These are phyloP conservation scores for Penicillium cinerascens DNA, from an alignment of 495 filamentous ascomycete genomes.

Conservation along the genomic window DNA sequence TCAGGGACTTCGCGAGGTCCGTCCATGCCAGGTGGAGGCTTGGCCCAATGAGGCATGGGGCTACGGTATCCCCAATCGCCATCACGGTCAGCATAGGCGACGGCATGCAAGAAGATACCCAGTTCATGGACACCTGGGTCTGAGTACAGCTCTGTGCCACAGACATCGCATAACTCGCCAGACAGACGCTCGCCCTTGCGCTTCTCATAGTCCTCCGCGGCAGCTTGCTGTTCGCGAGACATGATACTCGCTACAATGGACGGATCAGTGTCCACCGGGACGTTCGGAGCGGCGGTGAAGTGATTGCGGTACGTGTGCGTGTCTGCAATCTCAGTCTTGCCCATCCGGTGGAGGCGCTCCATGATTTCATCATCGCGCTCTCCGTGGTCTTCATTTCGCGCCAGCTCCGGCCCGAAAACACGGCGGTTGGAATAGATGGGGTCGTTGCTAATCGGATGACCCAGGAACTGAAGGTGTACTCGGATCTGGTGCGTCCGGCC, in stretches of 20 bases:
- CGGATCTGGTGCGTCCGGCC: slow-evolving; percentile 93
- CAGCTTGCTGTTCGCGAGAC: slow-evolving; percentile 67
- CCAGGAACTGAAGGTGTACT: slow-evolving; percentile 91
- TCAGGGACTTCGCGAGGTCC: slow-evolving; percentile 54
- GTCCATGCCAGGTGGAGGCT: slow-evolving; percentile 63
- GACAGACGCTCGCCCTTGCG: slow-evolving; percentile 83
- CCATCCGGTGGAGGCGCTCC: slow-evolving; percentile 79
- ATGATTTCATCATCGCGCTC: slow-evolving; percentile 88
- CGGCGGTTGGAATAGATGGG: slow-evolving; percentile 93
- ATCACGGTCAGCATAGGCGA: slow-evolving; percentile 74
- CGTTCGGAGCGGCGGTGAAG: slow-evolving; percentile 39
- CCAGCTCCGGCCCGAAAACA: slow-evolving; percentile 82
- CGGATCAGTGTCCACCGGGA: slow-evolving; percentile 39
- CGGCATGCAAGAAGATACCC: slow-evolving; percentile 88
- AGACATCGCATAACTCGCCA: slow-evolving; percentile 73
- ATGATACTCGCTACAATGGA: slow-evolving; percentile 41
- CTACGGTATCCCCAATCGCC: slow-evolving; percentile 87
- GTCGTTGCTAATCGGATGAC: slow-evolving; percentile 93
- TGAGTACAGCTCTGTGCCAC: slow-evolving; percentile 83
- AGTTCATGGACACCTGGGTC: slow-evolving; percentile 89
- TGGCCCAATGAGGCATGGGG: slow-evolving; percentile 77
- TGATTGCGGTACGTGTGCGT: slow-evolving; percentile 72
- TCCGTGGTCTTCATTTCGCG: slow-evolving; percentile 59
- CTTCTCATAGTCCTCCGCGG: slow-evolving; percentile 81
- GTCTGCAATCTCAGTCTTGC: slow-evolving; percentile 85